Evolutionary conservation across 2,329 filamentous ascomycete species (phyloP).

Genomic region (Colletotrichum abscissum): DNA sequence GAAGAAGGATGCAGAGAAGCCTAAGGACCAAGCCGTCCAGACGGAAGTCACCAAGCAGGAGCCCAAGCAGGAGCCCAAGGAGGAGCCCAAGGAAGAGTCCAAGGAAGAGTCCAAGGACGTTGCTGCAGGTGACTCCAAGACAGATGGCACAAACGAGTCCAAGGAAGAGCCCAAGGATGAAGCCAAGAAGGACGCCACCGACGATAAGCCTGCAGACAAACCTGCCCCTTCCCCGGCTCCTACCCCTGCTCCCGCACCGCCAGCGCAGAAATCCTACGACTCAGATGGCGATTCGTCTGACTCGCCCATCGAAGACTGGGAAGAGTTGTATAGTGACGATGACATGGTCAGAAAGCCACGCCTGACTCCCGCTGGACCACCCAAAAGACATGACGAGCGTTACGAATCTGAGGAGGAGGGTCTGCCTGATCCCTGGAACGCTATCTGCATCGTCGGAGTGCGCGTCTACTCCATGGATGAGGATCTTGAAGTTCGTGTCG

Average conservation of each 20-base stretch:
- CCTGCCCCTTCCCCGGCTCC: conserved; percentile 31
- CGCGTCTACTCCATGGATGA: conserved; percentile 71
- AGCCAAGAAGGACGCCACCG: conserved; percentile 29
- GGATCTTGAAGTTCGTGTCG: conserved; percentile 62
- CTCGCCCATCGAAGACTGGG: conserved; percentile 69
- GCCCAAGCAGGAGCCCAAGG: neutral
- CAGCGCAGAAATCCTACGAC: conserved; percentile 38
- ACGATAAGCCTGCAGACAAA: conserved; percentile 34
- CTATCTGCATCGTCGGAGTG: conserved; percentile 69
- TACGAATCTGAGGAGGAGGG: conserved; percentile 69
- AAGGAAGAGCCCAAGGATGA: conserved; percentile 31
- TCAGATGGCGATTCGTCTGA: conserved; percentile 68
- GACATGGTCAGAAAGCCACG: conserved; percentile 66
- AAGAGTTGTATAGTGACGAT: conserved; percentile 68
- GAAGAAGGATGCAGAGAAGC: conserved; percentile 27
- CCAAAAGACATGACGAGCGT: conserved; percentile 46
- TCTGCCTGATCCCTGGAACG: conserved; percentile 70
- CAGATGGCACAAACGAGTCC: neutral
- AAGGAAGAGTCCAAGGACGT: neutral
- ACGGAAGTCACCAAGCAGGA: conserved; percentile 24
- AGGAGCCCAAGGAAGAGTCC: neutral
- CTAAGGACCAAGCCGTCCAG: conserved; percentile 28
- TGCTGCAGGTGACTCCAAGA: neutral
- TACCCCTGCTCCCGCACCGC: conserved; percentile 15
- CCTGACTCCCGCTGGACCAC: conserved; percentile 48